Evolutionary conservation across 139 green algal species (phyloP).

Genomic region (Auxenochlorella pyrenoidosa): DNA sequence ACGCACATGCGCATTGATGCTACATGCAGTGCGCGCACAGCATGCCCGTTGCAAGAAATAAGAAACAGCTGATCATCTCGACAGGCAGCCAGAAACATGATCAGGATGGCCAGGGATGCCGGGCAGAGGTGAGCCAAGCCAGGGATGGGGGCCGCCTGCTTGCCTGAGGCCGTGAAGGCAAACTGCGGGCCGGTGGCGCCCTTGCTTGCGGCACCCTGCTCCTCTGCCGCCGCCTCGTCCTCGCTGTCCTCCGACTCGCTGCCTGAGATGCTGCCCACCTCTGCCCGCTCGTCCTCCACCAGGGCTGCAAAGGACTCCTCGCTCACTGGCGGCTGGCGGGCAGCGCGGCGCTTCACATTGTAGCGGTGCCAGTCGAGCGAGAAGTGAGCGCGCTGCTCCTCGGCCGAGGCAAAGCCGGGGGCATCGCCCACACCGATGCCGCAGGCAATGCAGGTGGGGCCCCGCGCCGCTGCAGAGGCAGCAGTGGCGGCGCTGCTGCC

Average conservation of each 20-base stretch:
- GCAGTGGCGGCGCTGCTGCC: not conserved
- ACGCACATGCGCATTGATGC: no score
- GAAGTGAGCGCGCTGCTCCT: conserved; percentile 88
- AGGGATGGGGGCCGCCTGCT: not conserved
- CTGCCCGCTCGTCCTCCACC: conserved; percentile 50
- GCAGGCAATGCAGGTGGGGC: conserved; percentile 73
- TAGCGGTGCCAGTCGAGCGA: conserved; percentile 91
- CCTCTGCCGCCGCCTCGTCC: conserved; percentile 8
- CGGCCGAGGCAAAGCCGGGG: conserved; percentile 55
- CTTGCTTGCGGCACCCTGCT: not conserved
- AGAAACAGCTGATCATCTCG: no score
- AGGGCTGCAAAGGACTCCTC: conserved; percentile 69
- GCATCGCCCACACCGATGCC: conserved; percentile 60
- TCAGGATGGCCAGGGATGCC: no score
- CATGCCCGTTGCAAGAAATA: no score
- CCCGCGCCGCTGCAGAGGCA: conserved; percentile 2
- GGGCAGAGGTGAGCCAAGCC: not conserved
- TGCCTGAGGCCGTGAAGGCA: conserved; percentile 6
- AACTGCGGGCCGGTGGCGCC: conserved; percentile 20
- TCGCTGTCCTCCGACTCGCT: conserved; percentile 33
- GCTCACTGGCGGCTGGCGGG: conserved; percentile 38
- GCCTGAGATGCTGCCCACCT: conserved; percentile 56
- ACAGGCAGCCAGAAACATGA: no score
- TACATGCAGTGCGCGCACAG: no score
- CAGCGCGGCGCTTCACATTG: conserved; percentile 83